Evolutionary conservation across 257 asterid genomes (phyloP).

Genomic region (Solanum rostratum): DNA sequence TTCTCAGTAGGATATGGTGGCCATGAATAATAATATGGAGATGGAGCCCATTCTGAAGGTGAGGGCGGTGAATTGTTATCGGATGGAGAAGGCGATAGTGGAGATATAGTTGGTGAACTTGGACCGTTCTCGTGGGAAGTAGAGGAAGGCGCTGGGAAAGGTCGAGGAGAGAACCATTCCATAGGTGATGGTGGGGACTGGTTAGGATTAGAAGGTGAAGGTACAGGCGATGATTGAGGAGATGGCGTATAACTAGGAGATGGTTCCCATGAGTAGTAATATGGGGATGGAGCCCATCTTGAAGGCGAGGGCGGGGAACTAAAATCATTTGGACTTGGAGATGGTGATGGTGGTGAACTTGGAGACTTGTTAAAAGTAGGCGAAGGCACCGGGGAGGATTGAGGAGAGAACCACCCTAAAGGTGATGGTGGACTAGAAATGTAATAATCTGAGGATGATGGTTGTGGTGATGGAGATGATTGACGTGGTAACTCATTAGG

Average conservation of each 20-base stretch:
- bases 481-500: neutral
- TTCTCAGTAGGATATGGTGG: neutral
- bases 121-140: neutral
- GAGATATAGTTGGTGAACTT: neutral
- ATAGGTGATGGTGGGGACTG: neutral
- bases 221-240: neutral
- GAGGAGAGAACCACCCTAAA: neutral
- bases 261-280: neutral
- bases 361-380: neutral
- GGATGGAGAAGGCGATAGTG: neutral
- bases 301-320: neutral
- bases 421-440: constrained; percentile 3
- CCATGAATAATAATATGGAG: neutral
- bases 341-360: neutral
- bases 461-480: neutral
- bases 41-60: neutral
- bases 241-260: neutral
- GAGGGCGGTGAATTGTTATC: neutral
- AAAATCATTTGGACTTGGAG: neutral
- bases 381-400: neutral
- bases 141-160: neutral
- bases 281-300: neutral
- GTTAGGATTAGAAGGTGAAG: neutral
- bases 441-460: neutral
- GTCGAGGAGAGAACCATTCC: neutral